Evolutionary conservation across 2,329 filamentous ascomycete genomes (phyloP), one percentile per base, ranked within the genome.

Genomic region (Claviceps lovelessii): DNA sequence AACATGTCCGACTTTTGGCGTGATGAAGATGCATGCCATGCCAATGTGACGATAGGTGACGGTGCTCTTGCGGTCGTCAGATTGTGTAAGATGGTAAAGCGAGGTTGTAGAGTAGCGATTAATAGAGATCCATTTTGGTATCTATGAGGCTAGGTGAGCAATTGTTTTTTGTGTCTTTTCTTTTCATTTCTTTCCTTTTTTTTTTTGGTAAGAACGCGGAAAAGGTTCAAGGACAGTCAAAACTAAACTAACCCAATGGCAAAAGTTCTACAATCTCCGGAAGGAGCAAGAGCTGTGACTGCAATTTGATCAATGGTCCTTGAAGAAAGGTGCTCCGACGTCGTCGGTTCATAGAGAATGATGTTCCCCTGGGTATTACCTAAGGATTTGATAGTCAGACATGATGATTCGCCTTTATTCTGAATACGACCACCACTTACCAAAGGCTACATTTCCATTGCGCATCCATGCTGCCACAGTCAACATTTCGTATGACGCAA

Each of bases 1-100:
- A 98, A 75, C 93, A 98, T 98, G 65, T 97, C 91, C 0, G 93
- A 95, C 71, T 95, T 96, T 69, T 96, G 90, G 61, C 90, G 88
- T 0, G 90, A 86, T 0, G 93, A 96, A 0, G 93, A 96, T 42
- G 91, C 90, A 75, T 98, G 93, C 93, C 93, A 98, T 56, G 89
- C 82, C 23, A 98, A 73, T 9, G 84, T 88, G 4, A 90, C 83
- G 52, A 98, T 90, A 2, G 89, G 86, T 0, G 91, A 96, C 1
- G 93, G 91, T 1, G 82, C 81, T 62, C 88, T 79, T 0, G 86
- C 86, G 0, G 89, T 95, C 51, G 85, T 90, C 59, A 98, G 75
- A 52, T 91, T 96, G 70, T 98, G 90, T 51, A 97, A 70, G 60
- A 97, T 95, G 3, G 87, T 95, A 68, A 97, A 98, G 52, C 87